A percentile compares a stretch with the other conserved stretches of the same genome.
phyloP scores from a whole-genome alignment of 2,329 filamentous ascomycete genomes.

The Berkeleyomyces rouxiae region DNA sequence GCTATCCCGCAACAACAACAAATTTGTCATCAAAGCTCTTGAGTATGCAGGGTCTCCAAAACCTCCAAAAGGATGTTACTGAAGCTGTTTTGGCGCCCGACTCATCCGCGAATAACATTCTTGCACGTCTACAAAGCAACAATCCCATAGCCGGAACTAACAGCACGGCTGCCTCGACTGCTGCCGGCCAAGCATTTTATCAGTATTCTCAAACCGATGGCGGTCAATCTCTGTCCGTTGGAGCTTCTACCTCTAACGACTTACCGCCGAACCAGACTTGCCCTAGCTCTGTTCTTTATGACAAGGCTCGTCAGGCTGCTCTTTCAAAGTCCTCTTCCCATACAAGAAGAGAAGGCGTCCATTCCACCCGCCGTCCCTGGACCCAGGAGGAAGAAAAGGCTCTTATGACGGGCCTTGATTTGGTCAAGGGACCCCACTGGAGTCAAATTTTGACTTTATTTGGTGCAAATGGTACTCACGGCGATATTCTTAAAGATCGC shows the following conservation, averaged over 20 bases:
- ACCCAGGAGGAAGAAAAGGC: slow-evolving; percentile 80
- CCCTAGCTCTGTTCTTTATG: slow-evolving; percentile 38
- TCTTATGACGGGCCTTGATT: slow-evolving; percentile 72
- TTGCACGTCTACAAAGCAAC: slow-evolving; percentile 20
- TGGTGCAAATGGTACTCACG: slow-evolving; percentile 62
- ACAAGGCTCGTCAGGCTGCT: slow-evolving; percentile 41
- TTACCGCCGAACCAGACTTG: slow-evolving; percentile 41
- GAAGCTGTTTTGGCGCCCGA: neutral
- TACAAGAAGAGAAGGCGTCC: slow-evolving; percentile 37
- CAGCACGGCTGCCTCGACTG: slow-evolving; percentile 12
- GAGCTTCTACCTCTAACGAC: slow-evolving; percentile 16
- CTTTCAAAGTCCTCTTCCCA: slow-evolving; percentile 39
- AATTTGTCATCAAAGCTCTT: neutral
- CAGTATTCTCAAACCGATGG: slow-evolving; percentile 8
- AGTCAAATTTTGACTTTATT: slow-evolving; percentile 78
- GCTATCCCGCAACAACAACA: slow-evolving; percentile 3
- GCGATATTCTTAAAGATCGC: slow-evolving; percentile 68
- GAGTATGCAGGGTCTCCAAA: neutral
- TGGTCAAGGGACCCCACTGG: slow-evolving; percentile 85
- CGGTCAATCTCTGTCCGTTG: neutral
- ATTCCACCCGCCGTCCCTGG: slow-evolving; percentile 62
- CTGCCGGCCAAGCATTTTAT: slow-evolving; percentile 10
- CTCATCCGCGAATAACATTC: slow-evolving; percentile 1
- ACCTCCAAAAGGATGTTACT: slow-evolving; percentile 8
- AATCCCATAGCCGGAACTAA: slow-evolving; percentile 21